phyloP scores from a whole-genome alignment of 2,329 filamentous ascomycete genomes.

The Alternaria solani region DNA sequence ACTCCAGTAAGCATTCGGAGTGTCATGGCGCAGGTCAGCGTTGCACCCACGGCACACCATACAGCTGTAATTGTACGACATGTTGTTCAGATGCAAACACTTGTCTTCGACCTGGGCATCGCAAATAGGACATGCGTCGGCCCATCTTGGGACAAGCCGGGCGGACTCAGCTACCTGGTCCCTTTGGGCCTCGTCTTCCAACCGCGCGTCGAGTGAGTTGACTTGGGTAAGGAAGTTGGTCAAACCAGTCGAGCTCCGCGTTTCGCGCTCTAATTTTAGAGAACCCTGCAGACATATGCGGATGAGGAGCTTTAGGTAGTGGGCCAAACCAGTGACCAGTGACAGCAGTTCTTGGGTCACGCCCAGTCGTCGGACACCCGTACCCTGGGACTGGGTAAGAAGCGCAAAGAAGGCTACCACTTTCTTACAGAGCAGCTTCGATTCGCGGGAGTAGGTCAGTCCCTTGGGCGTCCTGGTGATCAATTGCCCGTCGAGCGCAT shows the following conservation, averaged over 20 bases:
- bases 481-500: constrained; percentile 81
- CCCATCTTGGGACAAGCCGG: constrained; percentile 55
- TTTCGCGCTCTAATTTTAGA: constrained; percentile 88
- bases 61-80: constrained; percentile 85
- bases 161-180: constrained; percentile 54
- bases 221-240: constrained; percentile 85
- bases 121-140: constrained; percentile 83
- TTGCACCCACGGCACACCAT: constrained; percentile 75
- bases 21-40: constrained; percentile 72
- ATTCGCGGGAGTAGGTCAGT: constrained; percentile 89
- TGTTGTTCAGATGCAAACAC: constrained; percentile 77
- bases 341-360: constrained; percentile 99
- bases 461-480: constrained; percentile 75
- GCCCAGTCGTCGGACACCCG: constrained; percentile 85
- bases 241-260: constrained; percentile 75
- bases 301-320: constrained; percentile 97
- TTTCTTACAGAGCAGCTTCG: constrained; percentile 99
- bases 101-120: constrained; percentile 92
- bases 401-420: constrained; percentile 98
- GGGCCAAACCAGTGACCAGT: constrained; percentile 91
- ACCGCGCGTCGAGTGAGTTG: constrained; percentile 72
- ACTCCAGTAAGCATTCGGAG: constrained; percentile 76
- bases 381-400: constrained; percentile 92
- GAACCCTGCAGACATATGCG: constrained; percentile 95
- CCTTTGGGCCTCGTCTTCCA: constrained; percentile 48